Evolutionary conservation across 2,329 filamentous ascomycete species (phyloP), one percentile per base, ranked within the genome.

Genomic region (Capronia coronata): DNA sequence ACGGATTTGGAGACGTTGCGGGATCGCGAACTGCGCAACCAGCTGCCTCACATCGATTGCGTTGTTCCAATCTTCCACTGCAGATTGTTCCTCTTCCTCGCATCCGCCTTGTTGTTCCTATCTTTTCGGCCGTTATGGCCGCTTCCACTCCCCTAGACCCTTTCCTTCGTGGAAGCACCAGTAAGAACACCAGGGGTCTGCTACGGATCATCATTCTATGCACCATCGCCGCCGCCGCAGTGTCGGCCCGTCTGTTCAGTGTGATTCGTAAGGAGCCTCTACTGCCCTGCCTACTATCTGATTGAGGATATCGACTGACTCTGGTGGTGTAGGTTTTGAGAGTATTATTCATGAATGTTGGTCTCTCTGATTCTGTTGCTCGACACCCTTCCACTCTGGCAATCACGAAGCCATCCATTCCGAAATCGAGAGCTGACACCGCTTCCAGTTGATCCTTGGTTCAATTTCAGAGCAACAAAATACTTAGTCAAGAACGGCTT

Each of bases 331-430:
- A 91, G 87, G 87, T 61, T 98, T 98, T 67, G 93, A 98, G 74
- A 95, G 88, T 74, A 98, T 98, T 66, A 98, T 98, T 65, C 93
- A 98, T 78, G 93, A 98, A 78, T 98, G 93, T 96, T 68, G 71
- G 89, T 84, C 57, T n/a, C n/a, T n/a, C n/a, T 39, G 41, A 54
- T 43, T 50, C 52, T 43, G 53, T 53, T 50, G 48, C 37, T 44
- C 40, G 43, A 35, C 25, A 10, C 27, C 30, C 37, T 25, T n/a
- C 6, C 34, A 3, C 19, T 10, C 25, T 21, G 9, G 21, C 6
- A 25, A 37, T 7, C 23, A 29, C 13, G 25, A n/a, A 11, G 13
- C 37, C 19, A 38, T 48, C 21, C 34, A 19, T 23, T n/a, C 29
- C 37, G 21, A 18, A 32, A 44, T 48, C 25, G 51, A 54, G 59